Evolutionary conservation across 441 rosid genomes (phyloP), one percentile per base, ranked within the genome.

Genomic region (Isatis lusitanica): DNA sequence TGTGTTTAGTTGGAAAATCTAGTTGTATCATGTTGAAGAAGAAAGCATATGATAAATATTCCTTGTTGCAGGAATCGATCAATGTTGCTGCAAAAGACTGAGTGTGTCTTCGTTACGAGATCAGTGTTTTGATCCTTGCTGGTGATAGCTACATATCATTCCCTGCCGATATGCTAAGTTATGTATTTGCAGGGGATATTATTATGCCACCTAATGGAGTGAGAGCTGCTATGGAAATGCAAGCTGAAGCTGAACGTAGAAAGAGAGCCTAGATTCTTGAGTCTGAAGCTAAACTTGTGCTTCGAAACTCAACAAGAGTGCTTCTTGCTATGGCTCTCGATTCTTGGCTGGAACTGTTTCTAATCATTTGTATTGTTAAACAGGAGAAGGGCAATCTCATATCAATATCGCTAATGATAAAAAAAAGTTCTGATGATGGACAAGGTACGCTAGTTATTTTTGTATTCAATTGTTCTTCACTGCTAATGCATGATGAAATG

Each of bases 51-150:
- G 21, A 63, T 53, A 44, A 51, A 68, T 51, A 63, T 63, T 76
- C 51, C 5, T 71, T 72, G 42, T 71, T 77, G 72, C 86, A 93
- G 98, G 97, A 89, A 75, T 53, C 97, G 38, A 94, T 94, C 79
- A 94, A 90, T 74, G 92, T 89, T 68, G 98, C 97, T 73, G 96
- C 98, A 24, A 86, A 39, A 48, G 94, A 87, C 77, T 94, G 99
- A 97, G 98, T 97, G 82, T 90, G 98, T 73, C 97, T 92, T 31
- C 96, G 98, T 57, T 94, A 94, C 74, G 99, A 94, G 79, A 94
- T 94, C 71, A 85, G 98, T 92, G 66, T 83, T 92, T 79, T 42
- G 50, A 66, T 66, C 43, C 35, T 51, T 40, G 7, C 9, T 2
- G 6, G 47, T 56, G 46, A 31, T 55, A 52, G 43, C 42, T 55